Evolutionary conservation across 768 basidiomycete species (phyloP).

Genomic region (Lactarius tabidus): DNA sequence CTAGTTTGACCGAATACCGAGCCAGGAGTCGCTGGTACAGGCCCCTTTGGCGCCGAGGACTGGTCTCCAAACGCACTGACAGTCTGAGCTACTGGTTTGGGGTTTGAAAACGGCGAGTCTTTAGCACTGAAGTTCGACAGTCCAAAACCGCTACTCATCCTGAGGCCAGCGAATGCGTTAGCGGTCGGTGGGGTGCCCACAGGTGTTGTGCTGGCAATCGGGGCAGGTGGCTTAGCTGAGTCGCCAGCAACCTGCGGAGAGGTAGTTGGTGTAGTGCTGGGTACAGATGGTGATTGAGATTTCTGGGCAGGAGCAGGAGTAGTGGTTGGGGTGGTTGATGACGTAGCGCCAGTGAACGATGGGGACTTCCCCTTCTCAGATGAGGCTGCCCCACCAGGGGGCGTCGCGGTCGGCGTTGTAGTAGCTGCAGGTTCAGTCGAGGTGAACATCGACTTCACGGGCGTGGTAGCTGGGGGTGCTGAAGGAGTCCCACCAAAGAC

Average conservation of each 20-base stretch:
- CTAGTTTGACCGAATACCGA: constrained; percentile 37
- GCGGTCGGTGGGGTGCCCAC: constrained; percentile 24
- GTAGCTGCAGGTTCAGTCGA: constrained; percentile 9
- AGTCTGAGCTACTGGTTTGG: constrained; percentile 22
- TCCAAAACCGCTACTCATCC: constrained; percentile 16
- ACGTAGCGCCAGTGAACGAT: constrained; percentile 3
- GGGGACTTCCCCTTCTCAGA: background rate
- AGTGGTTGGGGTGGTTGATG: constrained; percentile 1
- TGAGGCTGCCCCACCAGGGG: background rate
- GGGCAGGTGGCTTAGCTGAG: background rate
- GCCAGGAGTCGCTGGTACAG: constrained; percentile 32
- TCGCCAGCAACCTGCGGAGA: background rate
- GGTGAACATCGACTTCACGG: constrained; percentile 4
- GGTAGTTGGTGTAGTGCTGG: background rate
- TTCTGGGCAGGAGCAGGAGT: background rate
- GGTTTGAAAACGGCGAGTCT: constrained; percentile 29
- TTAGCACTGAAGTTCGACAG: constrained; percentile 24
- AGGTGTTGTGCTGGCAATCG: constrained; percentile 26
- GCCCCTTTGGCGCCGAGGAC: constrained; percentile 21
- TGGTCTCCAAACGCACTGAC: constrained; percentile 18
- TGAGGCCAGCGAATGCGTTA: constrained; percentile 25
- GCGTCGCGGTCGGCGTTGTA: constrained; percentile 19
- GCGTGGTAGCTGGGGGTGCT: constrained; percentile 5
- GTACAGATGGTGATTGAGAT: background rate
- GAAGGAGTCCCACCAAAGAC: constrained; percentile 15